phyloP scores from a whole-genome alignment of 2,329 filamentous ascomycete genomes.

The Piedraia hortae region DNA sequence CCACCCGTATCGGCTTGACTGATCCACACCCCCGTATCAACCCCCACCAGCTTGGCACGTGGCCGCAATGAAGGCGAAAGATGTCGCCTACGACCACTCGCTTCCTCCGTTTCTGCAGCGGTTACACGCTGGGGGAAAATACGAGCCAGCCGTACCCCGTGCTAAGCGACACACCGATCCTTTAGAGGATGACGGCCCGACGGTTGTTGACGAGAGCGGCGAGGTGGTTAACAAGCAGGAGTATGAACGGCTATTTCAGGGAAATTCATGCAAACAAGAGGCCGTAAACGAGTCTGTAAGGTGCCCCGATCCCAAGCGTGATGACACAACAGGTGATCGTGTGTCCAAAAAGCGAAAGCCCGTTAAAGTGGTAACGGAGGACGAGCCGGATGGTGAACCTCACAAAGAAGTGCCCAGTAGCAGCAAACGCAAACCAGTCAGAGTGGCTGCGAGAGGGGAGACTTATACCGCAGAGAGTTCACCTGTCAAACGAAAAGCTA shows the following conservation, averaged over 20 bases:
- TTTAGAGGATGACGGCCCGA: constrained; percentile 48
- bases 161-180: constrained; percentile 28
- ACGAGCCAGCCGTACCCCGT: constrained; percentile 18
- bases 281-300: constrained; percentile 4
- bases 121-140: constrained; percentile 24
- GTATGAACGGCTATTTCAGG: constrained; percentile 17
- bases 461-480: too few relatives aligned
- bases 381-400: constrained; percentile 4
- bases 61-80: too few relatives aligned
- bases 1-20: too few relatives aligned
- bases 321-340: constrained; percentile 5
- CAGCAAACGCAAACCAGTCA: constrained; percentile 2
- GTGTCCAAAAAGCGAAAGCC: constrained; percentile 13
- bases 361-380: constrained; percentile 11
- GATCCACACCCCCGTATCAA: too few relatives aligned
- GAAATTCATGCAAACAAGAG: constrained; percentile 5
- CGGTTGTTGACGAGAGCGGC: constrained; percentile 46
- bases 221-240: constrained; percentile 28
- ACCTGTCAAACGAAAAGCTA: background rate
- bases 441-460: constrained; percentile 8
- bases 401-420: constrained; percentile 1
- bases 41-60: too few relatives aligned
- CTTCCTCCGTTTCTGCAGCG: constrained; percentile 20
- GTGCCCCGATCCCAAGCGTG: constrained; percentile 1
- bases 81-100: constrained; percentile 36